Conservation (phyloP, 768 basidiomycete genomes). For the Coprinopsis cinerea region DNA sequence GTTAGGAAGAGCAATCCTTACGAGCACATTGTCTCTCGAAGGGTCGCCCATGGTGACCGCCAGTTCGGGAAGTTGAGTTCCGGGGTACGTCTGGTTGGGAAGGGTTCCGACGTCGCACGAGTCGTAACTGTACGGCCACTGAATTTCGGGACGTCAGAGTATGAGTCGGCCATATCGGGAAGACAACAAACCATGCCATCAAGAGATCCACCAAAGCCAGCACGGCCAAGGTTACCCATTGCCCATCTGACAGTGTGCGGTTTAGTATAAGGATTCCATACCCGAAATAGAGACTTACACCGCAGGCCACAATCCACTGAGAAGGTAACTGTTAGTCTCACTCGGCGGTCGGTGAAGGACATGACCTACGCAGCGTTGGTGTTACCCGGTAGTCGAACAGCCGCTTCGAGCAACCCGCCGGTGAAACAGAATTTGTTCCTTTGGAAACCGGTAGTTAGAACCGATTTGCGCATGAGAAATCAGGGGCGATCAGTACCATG, state of each 20-base stretch:
- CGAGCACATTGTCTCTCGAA: constrained; percentile 30
- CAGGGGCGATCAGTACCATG: constrained; percentile 17
- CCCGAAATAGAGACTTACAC: constrained; percentile 21
- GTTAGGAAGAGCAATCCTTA: constrained; percentile 14
- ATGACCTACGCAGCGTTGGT: constrained; percentile 18
- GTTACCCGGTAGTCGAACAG: constrained; percentile 23
- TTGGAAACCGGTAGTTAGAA: no score
- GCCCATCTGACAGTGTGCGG: constrained; percentile 34
- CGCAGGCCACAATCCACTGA: constrained; percentile 31
- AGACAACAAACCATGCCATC: constrained; percentile 52
- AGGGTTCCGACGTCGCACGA: constrained; percentile 77
- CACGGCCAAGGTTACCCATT: constrained; percentile 56
- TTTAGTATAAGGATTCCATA: neutral
- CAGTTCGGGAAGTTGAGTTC: constrained; percentile 37
- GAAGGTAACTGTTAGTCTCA: neutral
- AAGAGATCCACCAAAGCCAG: constrained; percentile 67
- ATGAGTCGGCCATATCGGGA: neutral
- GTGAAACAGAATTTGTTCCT: constrained; percentile 73
- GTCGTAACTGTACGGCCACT: constrained; percentile 68
- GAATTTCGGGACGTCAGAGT: neutral
- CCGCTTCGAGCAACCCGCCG: constrained; percentile 58
- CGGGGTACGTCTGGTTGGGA: constrained; percentile 69
- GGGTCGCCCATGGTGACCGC: constrained; percentile 38
- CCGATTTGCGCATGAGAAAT: no score
- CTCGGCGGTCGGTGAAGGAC: neutral